Evolutionary conservation across 129 eudicot species (phyloP), one percentile per base, ranked within the genome.

Genomic region (Kitagawia praeruptora): DNA sequence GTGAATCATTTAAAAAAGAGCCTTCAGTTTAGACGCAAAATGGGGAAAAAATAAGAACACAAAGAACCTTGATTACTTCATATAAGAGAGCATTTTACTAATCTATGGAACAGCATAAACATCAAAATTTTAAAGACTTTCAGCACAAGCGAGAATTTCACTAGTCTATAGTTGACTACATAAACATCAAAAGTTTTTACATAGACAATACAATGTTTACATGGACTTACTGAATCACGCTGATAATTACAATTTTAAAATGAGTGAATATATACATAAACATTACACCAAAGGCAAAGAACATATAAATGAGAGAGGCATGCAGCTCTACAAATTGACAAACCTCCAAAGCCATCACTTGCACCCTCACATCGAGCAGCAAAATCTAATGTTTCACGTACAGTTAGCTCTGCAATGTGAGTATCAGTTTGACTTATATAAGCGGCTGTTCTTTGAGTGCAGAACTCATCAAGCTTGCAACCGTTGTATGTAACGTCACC

Each of bases 311-410:
- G 13, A 70, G 25, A 70, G 75, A 38, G 44, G 9, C 42, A 70
- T 0, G n/a, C 9, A 4, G 25, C 46, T 70, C 47, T 38, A 70
- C 16, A 1, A 41, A n/a, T 58, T 45, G 74, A 81, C 91, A 70
- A 78, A 93, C 98, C 98, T 89, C 91, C 85, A 85, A 91, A 89
- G 19, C 89, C 87, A 84, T 87, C 90, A 31, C 84, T 81, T 58
- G 85, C 79, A 84, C 97, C 98, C 78, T 94, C 93, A 84, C 96
- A 94, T 89, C 98, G 82, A 39, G 98, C 97, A 76, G 93, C 98
- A 85, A 94, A 94, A 86, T 93, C 98, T 8, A 94, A 84, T 28
- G 98, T 89, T 88, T 94, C 98, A 39, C 98, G 87, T 73, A 91
- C 97, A 14, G 96, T 94, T 78, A 94, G 74, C 81, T 94, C 96